These are phyloP conservation scores for Hypoxylon sp. DNA, from an alignment of 2,329 filamentous ascomycete genomes.

Conservation along the genomic window DNA sequence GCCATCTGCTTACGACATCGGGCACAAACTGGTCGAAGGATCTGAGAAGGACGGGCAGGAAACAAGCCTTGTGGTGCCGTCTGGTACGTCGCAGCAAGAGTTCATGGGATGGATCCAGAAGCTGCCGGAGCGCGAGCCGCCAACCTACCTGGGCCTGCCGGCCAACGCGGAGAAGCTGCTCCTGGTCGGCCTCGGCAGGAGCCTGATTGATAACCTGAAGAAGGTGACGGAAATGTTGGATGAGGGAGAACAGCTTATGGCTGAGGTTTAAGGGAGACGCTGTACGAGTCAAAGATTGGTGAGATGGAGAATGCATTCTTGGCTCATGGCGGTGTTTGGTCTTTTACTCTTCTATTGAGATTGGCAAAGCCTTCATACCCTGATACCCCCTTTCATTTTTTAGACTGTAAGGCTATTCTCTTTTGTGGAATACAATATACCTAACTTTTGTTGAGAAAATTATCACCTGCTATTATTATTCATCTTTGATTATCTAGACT, in stretches of 20 bases:
- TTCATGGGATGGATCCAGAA: conserved; percentile 93
- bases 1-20: conserved; percentile 89
- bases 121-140: conserved; percentile 93
- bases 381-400: conserved; percentile 36
- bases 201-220: conserved; percentile 85
- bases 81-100: conserved; percentile 83
- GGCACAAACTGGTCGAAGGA: conserved; percentile 86
- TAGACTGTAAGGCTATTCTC: conserved; percentile 22
- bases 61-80: conserved; percentile 77
- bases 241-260: conserved; percentile 91
- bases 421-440: conserved; percentile 18
- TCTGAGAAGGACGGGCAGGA: conserved; percentile 66
- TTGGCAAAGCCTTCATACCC: conserved; percentile 32
- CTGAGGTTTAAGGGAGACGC: conserved; percentile 60
- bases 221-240: conserved; percentile 90
- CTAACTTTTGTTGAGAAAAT: conserved; percentile 15
- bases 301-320: conserved; percentile 5
- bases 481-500: background rate
- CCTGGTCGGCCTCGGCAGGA: conserved; percentile 86
- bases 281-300: conserved; percentile 2
- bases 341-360: conserved; percentile 25
- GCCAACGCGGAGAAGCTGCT: conserved; percentile 97
- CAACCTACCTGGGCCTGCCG: conserved; percentile 92
- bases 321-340: conserved; percentile 29
- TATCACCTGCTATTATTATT: background rate